A percentile compares a stretch with the other conserved stretches of the same genome.
These are phyloP conservation scores for Allantophomopsis cytisporea DNA, from an alignment of 2,329 filamentous ascomycete genomes.

Conservation along the genomic window DNA sequence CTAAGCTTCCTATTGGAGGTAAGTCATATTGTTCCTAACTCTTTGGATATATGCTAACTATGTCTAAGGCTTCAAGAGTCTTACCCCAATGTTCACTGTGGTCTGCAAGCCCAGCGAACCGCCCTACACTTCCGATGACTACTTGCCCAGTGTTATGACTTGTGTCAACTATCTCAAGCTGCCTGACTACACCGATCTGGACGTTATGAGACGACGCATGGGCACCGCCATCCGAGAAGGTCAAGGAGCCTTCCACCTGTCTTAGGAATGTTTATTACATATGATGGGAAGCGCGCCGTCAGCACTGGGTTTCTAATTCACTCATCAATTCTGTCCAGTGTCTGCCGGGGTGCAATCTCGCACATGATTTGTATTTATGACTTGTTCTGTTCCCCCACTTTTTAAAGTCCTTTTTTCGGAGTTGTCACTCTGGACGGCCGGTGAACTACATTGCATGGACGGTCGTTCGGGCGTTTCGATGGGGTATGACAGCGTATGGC, in stretches of 20 bases:
- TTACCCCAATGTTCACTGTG: conserved; percentile 97
- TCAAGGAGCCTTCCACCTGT: conserved; percentile 94
- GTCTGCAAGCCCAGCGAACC: conserved; percentile 98
- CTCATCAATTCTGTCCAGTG: not conserved
- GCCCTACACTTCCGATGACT: conserved; percentile 88
- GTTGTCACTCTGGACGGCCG: conserved; percentile 6
- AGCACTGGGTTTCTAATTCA: no score
- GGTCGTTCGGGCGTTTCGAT: conserved; percentile 18
- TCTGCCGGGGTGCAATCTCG: not conserved
- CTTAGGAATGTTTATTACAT: conserved; percentile 30
- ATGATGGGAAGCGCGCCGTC: no score
- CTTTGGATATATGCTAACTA: conserved; percentile 18
- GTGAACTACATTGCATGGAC: conserved; percentile 18
- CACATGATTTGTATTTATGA: not conserved
- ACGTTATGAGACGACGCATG: conserved; percentile 65
- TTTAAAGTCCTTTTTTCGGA: no score
- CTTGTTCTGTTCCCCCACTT: not conserved
- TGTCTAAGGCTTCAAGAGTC: conserved; percentile 73
- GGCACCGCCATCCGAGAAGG: conserved; percentile 84
- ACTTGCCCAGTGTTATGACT: conserved; percentile 99
- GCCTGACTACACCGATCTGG: conserved; percentile 77
- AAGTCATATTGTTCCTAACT: conserved; percentile 22
- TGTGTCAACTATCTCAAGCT: conserved; percentile 98
- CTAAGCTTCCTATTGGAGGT: conserved; percentile 97
- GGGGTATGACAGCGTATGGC: no score